Base-by-base conservation (phyloP, 192 early-diverging fungal genomes). In the Linnemannia hyalina region DNA sequence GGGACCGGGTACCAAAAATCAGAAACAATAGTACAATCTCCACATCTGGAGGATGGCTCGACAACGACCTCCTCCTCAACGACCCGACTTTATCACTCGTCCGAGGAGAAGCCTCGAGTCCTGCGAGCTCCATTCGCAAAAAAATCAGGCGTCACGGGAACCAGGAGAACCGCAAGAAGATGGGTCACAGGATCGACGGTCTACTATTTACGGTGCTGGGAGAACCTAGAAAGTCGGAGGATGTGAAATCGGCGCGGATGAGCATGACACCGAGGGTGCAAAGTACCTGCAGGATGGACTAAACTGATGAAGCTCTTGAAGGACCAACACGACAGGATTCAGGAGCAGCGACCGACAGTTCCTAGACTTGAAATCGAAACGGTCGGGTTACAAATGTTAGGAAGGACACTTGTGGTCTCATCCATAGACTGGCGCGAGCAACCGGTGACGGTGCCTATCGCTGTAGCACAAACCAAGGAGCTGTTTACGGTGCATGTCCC, bases 11-110 rank as follows among this genome's bases (percentile, higher is more conserved):
- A 46, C 44, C 57, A 60, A 10, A 60, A 60, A 29, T 60, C 26
- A n/a, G 57, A 60, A 60, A 60, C 57, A 60, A n/a, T 60, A n/a
- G 57, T 60, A 60, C n/a, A 60, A 60, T 23, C 57, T 60, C 9
- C 57, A 60, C 57, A 60, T 60, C 23, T 60, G 57, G 57, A 23
- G 57, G 23, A 60, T 60, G 57, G 57, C 9, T 60, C 9, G 57
- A 60, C 9, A n/a, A 60, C n/a, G 57, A 60, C 57, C 57, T 60
- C 57, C 26, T 60, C 6, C n/a, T 60, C 23, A 60, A 26, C 23
- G 57, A 60, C n/a, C 57, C 57, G 5, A n/a, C n/a, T n/a, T 8
- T 60, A 2, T 60, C 57, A 10, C 22, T 60, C n/a, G 57, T 60
- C 6, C 22, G 57, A 6, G 57, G 57, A 3, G 57, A 60, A 10